Evolutionary conservation across 148 eudicot genomes (phyloP).

Genomic region (Polygonum aviculare): DNA sequence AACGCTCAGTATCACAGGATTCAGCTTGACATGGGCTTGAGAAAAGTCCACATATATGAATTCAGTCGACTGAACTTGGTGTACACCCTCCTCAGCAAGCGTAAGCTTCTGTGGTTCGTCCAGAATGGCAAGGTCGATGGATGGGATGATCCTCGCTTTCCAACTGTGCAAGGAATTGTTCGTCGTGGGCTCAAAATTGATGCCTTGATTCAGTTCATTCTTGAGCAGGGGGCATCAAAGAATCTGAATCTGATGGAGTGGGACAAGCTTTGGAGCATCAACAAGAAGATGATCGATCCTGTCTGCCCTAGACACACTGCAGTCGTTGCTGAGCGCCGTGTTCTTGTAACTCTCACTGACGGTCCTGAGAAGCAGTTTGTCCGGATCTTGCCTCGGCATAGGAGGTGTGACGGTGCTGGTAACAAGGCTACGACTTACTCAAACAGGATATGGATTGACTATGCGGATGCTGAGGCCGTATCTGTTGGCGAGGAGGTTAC

Average conservation of each 20-base stretch:
- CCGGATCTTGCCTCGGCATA: conserved; percentile 74
- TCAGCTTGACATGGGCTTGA: conserved; percentile 83
- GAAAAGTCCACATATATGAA: conserved; percentile 77
- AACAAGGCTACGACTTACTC: conserved; percentile 74
- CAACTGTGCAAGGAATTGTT: conserved; percentile 96
- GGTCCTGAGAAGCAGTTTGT: conserved; percentile 79
- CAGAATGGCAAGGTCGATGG: conserved; percentile 92
- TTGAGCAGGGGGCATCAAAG: conserved; percentile 97
- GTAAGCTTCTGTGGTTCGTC: conserved; percentile 97
- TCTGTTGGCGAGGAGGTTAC: conserved; percentile 81
- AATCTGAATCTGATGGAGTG: conserved; percentile 98
- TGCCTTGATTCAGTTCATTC: conserved; percentile 85
- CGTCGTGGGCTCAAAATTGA: conserved; percentile 93
- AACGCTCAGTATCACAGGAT: conserved; percentile 91
- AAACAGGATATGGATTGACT: conserved; percentile 74
- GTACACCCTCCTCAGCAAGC: conserved; percentile 94
- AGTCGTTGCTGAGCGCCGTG: conserved; percentile 55
- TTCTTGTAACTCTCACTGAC: conserved; percentile 57
- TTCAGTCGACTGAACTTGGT: conserved; percentile 94
- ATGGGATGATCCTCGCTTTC: conserved; percentile 98
- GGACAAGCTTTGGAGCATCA: conserved; percentile 97
- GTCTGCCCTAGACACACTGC: conserved; percentile 96
- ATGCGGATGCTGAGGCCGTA: conserved; percentile 67
- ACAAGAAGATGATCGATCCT: conserved; percentile 87
- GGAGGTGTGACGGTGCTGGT: conserved; percentile 85